Conservation (phyloP, 2,329 filamentous ascomycete species). For the Fusarium nanum region DNA sequence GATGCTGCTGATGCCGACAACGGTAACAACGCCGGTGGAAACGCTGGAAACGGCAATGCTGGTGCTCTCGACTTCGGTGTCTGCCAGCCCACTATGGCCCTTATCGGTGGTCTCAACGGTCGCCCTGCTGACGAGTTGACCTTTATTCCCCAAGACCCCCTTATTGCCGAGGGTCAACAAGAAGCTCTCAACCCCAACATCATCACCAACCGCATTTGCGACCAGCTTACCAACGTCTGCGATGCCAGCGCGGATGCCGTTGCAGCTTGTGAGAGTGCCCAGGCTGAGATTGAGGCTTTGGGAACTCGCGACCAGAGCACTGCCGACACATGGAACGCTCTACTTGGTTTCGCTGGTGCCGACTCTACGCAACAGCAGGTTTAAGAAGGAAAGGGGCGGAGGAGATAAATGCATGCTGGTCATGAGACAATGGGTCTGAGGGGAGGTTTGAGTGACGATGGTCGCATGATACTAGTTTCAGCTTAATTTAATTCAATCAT, state of each 20-base stretch:
- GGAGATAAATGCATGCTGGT: slow-evolving; percentile 32
- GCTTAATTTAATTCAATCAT: slow-evolving; percentile 15
- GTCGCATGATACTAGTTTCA: slow-evolving; percentile 5
- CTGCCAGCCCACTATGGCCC: slow-evolving; percentile 69
- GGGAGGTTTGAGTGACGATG: slow-evolving; percentile 19
- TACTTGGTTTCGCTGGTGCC: slow-evolving; percentile 51
- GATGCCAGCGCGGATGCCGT: slow-evolving; percentile 70
- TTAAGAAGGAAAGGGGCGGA: slow-evolving; percentile 21
- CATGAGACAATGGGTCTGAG: slow-evolving; percentile 16
- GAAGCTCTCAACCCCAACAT: slow-evolving; percentile 79
- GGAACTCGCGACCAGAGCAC: slow-evolving; percentile 62
- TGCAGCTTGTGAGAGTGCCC: slow-evolving; percentile 62
- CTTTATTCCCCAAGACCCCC: slow-evolving; percentile 73
- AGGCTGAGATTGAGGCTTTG: slow-evolving; percentile 63
- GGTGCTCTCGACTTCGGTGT: slow-evolving; percentile 62
- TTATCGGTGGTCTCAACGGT: slow-evolving; percentile 67
- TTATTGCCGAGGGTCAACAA: slow-evolving; percentile 68
- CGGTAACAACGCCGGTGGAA: not conserved
- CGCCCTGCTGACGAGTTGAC: slow-evolving; percentile 70
- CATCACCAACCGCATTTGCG: slow-evolving; percentile 78
- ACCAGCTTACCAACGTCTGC: slow-evolving; percentile 76
- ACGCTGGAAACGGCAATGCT: slow-evolving; percentile 1
- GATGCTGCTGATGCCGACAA: not conserved
- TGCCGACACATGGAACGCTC: slow-evolving; percentile 60
- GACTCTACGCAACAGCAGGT: slow-evolving; percentile 41